Conservation (phyloP, 805 yeast genomes). For the Ogataea zsoltii region DNA sequence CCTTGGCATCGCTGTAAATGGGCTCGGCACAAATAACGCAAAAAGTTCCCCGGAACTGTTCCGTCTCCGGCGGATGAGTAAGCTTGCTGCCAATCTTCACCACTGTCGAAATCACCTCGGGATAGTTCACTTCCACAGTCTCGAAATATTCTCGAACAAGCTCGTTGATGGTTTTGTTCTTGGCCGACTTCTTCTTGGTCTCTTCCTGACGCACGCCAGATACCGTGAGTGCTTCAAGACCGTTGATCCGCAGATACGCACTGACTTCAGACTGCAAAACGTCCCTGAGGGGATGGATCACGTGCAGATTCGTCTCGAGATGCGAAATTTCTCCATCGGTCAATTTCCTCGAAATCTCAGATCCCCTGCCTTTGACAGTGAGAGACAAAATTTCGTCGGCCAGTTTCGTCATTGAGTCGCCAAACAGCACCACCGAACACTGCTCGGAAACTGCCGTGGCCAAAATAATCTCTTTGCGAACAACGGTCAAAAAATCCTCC, state of each 20-base stretch:
- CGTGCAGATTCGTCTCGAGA: constrained; percentile 38
- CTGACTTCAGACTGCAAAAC: constrained; percentile 67
- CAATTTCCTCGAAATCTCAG: constrained; percentile 53
- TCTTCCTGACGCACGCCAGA: constrained; percentile 20
- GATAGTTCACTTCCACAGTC: constrained; percentile 72
- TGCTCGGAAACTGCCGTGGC: constrained; percentile 44
- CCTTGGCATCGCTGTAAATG: constrained; percentile 56
- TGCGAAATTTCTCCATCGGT: constrained; percentile 43
- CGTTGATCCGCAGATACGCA: constrained; percentile 49
- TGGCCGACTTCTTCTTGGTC: constrained; percentile 46
- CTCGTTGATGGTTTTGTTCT: constrained; percentile 80
- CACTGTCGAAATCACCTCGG: constrained; percentile 89
- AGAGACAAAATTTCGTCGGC: constrained; percentile 79
- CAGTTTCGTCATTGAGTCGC: constrained; percentile 78
- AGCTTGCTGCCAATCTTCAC: constrained; percentile 85
- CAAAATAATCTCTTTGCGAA: constrained; percentile 48
- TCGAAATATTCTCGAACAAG: constrained; percentile 72
- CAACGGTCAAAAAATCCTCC: constrained; percentile 57
- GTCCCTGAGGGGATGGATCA: constrained; percentile 74
- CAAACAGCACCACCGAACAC: constrained; percentile 64
- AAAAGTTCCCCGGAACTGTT: constrained; percentile 15
- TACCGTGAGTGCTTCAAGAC: constrained; percentile 37
- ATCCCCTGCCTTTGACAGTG: constrained; percentile 86
- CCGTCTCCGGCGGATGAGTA: constrained; percentile 41
- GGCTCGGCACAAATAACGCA: constrained; percentile 61